Evolutionary conservation across 106 monocot species (phyloP).

Genomic region (Cymbidium sinense): DNA sequence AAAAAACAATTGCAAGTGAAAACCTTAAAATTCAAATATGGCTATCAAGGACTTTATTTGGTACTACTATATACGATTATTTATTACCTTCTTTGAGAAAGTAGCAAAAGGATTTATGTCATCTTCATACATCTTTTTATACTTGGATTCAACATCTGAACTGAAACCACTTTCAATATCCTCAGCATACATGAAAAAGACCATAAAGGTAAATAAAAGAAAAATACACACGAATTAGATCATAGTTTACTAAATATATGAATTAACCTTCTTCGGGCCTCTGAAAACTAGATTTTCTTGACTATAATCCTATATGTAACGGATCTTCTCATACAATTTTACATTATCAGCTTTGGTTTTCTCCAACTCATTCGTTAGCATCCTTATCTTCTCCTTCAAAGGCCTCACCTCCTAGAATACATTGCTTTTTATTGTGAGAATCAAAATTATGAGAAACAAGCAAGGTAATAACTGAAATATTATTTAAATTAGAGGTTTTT

Average conservation of each 20-base stretch:
- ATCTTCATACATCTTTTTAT: constrained; percentile 98
- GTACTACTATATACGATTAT: too few species aligned
- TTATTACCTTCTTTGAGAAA: constrained; percentile 87
- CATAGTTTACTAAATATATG: background rate
- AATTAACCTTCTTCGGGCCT: constrained; percentile 80
- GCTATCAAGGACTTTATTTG: background rate
- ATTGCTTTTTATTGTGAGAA: too few species aligned
- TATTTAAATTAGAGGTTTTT: too few species aligned
- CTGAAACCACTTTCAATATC: constrained; percentile 91
- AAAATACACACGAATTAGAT: constrained; percentile 4
- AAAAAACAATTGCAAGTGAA: background rate
- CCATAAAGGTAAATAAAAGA: constrained; percentile 11
- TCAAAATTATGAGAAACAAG: too few species aligned
- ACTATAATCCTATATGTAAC: too few species aligned
- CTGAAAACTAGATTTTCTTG: constrained; percentile 89
- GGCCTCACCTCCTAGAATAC: too few species aligned
- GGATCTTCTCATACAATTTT: too few species aligned
- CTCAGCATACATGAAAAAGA: constrained; percentile 69
- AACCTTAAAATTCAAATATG: background rate
- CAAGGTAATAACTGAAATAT: too few species aligned
- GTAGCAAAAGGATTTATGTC: constrained; percentile 99
- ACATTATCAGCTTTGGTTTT: constrained; percentile 97
- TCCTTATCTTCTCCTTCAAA: too few species aligned
- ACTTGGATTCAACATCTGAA: constrained; percentile 96
- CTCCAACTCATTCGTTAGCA: constrained; percentile 55